Evolutionary conservation across 805 yeast species (phyloP), one percentile per base, ranked within the genome.

Genomic region (Zygosaccharomyces rouxii): DNA sequence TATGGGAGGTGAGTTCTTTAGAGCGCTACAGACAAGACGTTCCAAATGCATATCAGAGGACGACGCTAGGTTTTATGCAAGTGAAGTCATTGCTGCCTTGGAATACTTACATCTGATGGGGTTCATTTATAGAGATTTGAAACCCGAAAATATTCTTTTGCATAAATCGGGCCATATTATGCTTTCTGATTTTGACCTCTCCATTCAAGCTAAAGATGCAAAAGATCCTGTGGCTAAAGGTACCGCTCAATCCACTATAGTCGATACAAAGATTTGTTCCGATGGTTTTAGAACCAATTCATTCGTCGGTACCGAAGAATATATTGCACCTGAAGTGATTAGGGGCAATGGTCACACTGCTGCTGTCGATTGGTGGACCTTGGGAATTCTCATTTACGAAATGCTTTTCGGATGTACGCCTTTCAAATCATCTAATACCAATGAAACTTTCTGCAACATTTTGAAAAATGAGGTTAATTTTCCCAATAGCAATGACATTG

Each of bases 321-420:
- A 94, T 66, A 89, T 94, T 60, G 98, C 99, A 0, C 99, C 99
- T 0, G 99, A 94, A 62, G 99, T 94, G 4, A 94, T 94, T 47
- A 75, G 94, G 65, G 98, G 98, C 1, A 87, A 90, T 58, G 99
- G 99, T 1, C 99, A 94, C 60, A 92, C 98, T 0, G 84, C 92
- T 6, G 97, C 98, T 0, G 99, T 94, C 14, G 99, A 94, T 67
- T 94, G 99, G 99, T 94, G 99, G 99, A 94, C 99, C 0, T 72
- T 94, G 55, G 99, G 99, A 3, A 89, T 94, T 18, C 76, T 94
- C 59, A 73, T 89, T 21, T 95, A 81, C 67, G 99, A 94, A 64
- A 94, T 94, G 99, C 71, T 94, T 19, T 90, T 81, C 67, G 98
- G 98, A 1, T 86, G 89, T 7, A 94, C 99, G 0, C 99, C 99